A percentile compares a stretch with the other conserved stretches of the same genome.
Evolutionary conservation across 495 filamentous ascomycete genomes (phyloP).

Genomic region (Lasiosphaeria hispida): DNA sequence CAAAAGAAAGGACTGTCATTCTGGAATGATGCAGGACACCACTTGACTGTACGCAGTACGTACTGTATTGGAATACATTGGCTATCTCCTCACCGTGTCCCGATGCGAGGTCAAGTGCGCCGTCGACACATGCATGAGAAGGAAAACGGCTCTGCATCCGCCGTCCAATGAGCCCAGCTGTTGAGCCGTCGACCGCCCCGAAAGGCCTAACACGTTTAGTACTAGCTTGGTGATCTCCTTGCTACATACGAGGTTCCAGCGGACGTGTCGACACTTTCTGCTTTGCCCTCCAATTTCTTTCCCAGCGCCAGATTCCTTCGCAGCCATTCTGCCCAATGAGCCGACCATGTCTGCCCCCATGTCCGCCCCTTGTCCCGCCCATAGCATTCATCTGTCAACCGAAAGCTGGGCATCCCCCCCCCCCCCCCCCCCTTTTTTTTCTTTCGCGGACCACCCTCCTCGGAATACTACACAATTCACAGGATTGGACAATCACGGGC

Average conservation of each 20-base stretch:
- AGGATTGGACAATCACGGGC: conserved; percentile 7
- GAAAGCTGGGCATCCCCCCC: neutral
- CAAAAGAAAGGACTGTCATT: neutral
- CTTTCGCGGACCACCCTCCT: too few species aligned
- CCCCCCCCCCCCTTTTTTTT: neutral
- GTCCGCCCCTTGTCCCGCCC: neutral
- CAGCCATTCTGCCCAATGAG: conserved; percentile 10
- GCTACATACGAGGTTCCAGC: conserved; percentile 13
- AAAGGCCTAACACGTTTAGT: conserved; percentile 14
- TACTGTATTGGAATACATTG: too few species aligned
- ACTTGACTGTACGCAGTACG: neutral
- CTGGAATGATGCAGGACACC: conserved; percentile 1
- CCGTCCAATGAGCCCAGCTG: conserved; percentile 16
- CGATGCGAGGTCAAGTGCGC: conserved; percentile 21
- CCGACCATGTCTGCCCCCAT: neutral
- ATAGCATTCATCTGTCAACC: conserved; percentile 6
- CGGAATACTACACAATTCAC: too few species aligned
- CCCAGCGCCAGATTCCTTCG: conserved; percentile 13
- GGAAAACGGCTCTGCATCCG: conserved; percentile 21
- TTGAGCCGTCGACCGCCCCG: neutral
- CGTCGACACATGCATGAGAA: conserved; percentile 23
- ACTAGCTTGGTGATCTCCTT: conserved; percentile 17
- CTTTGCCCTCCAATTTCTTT: conserved; percentile 17
- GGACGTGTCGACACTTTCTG: conserved; percentile 1
- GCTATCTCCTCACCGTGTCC: neutral